phyloP scores from a whole-genome alignment of 2,329 filamentous ascomycete genomes.

The Scedosporium aurantiacum region DNA sequence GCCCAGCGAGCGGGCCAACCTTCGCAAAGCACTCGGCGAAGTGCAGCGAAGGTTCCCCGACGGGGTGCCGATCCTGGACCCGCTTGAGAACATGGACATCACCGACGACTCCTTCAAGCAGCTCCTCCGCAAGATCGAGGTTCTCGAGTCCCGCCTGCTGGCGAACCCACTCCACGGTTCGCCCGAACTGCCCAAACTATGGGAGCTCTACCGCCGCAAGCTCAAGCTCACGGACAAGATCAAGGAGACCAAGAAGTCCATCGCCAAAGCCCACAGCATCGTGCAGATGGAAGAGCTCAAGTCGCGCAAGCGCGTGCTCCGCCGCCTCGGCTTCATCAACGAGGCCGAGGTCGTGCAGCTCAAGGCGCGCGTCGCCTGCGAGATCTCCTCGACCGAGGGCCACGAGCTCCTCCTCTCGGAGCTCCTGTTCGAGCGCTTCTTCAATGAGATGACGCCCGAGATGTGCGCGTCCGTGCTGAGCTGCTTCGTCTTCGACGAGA shows the following conservation, averaged over 20 bases:
- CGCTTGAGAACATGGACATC: conserved; percentile 93
- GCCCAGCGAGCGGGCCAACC: conserved; percentile 7
- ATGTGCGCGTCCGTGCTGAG: conserved; percentile 77
- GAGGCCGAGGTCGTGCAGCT: conserved; percentile 91
- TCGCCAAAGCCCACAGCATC: conserved; percentile 73
- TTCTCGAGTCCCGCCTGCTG: conserved; percentile 80
- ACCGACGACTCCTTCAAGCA: conserved; percentile 88
- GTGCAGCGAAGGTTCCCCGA: conserved; percentile 84
- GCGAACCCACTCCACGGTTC: conserved; percentile 88
- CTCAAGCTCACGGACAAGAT: conserved; percentile 65
- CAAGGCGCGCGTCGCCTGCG: conserved; percentile 93
- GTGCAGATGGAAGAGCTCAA: conserved; percentile 94
- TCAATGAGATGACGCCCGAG: conserved; percentile 88
- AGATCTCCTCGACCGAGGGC: conserved; percentile 83
- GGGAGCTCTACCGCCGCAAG: conserved; percentile 79
- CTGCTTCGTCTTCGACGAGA: conserved; percentile 97
- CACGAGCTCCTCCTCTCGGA: conserved; percentile 91
- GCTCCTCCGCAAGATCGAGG: conserved; percentile 88
- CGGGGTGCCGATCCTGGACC: conserved; percentile 78
- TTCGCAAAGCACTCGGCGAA: conserved; percentile 60
- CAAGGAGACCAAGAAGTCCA: conserved; percentile 80
- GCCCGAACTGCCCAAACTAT: conserved; percentile 70
- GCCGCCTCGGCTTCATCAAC: conserved; percentile 90
- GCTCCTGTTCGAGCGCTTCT: conserved; percentile 92
- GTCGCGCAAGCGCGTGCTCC: conserved; percentile 86